Evolutionary conservation across 2,329 filamentous ascomycete genomes (phyloP).

Genomic region (Ambrosiella cleistominuta): DNA sequence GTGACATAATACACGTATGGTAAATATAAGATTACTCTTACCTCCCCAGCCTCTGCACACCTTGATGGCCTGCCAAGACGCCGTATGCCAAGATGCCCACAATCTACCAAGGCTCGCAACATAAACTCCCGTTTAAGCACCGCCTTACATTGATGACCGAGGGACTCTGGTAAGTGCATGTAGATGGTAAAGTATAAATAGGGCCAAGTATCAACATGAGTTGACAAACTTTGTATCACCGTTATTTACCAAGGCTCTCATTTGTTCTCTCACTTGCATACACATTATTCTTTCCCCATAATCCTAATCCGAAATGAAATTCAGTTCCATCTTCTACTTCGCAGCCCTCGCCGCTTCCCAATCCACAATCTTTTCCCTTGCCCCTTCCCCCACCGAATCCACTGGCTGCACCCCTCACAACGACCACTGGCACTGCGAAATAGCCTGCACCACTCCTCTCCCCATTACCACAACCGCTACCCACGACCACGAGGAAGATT

Average conservation of each 20-base stretch:
- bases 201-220: background rate
- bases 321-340: constrained; percentile 6
- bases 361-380: background rate
- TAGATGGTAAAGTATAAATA: background rate
- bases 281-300: background rate
- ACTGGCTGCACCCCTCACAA: constrained; percentile 20
- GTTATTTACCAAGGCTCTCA: background rate
- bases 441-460: background rate
- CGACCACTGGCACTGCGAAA: constrained; percentile 21
- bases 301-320: background rate
- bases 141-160: background rate
- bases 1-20: no score
- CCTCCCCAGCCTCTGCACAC: background rate
- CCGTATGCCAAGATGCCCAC: background rate
- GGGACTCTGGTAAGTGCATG: background rate
- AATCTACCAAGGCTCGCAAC: constrained; percentile 1
- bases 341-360: constrained; percentile 11
- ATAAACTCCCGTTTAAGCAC: background rate
- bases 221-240: background rate
- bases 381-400: constrained; percentile 20
- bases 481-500: background rate
- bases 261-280: background rate
- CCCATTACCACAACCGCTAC: background rate
- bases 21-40: no score
- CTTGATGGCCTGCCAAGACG: constrained; percentile 1